phyloP scores from a whole-genome alignment of 2,329 filamentous ascomycete genomes.

The Fusarium subglutinans region DNA sequence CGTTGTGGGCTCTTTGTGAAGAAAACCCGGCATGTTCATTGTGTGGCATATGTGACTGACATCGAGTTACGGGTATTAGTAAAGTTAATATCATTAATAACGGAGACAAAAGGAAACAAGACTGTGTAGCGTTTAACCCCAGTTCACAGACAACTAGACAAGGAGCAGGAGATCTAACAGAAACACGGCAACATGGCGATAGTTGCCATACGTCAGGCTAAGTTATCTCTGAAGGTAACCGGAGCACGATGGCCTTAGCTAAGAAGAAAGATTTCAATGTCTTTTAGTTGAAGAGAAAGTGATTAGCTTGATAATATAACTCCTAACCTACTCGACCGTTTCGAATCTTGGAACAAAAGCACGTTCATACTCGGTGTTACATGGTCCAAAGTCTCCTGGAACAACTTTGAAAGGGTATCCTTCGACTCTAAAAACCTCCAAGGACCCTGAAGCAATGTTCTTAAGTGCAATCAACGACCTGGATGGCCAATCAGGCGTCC shows the following conservation, averaged over 20 bases:
- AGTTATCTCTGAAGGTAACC: not conserved
- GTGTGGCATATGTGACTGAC: too few species aligned
- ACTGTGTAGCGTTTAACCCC: too few species aligned
- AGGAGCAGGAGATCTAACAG: not conserved
- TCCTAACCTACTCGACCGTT: not conserved
- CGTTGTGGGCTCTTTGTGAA: not conserved
- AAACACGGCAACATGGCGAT: not conserved
- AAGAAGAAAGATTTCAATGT: not conserved
- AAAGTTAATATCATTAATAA: not conserved
- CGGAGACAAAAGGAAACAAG: not conserved
- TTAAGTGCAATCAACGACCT: constrained; percentile 1
- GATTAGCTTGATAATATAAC: too few species aligned
- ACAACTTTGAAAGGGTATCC: not conserved
- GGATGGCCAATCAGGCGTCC: not conserved
- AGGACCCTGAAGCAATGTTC: not conserved
- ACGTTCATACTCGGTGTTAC: not conserved
- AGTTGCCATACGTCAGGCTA: too few species aligned
- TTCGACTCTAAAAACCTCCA: constrained; percentile 9
- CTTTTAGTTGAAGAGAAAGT: not conserved
- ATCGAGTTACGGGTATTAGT: not conserved
- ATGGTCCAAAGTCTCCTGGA: not conserved
- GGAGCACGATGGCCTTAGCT: not conserved
- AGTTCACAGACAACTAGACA: not conserved
- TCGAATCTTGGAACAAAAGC: not conserved
- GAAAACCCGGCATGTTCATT: not conserved